A percentile compares a stretch with the other conserved stretches of the same genome.
These are phyloP conservation scores for Penicillium sp. DNA, from an alignment of 2,329 filamentous ascomycete species.

Conservation along the genomic window DNA sequence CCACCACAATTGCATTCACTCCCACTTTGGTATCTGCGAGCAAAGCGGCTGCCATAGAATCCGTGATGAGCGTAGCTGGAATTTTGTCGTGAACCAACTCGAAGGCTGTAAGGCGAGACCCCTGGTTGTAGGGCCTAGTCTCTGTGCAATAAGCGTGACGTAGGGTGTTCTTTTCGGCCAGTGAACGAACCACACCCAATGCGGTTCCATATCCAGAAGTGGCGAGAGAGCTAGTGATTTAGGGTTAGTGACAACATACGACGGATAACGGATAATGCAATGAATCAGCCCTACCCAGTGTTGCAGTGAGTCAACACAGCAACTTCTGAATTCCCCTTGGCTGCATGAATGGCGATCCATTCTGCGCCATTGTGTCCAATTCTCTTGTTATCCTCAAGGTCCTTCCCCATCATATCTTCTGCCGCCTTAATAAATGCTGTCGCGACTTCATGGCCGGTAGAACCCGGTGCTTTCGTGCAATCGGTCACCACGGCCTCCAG, in stretches of 20 bases:
- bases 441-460: constrained; percentile 46
- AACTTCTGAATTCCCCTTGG: constrained; percentile 48
- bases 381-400: constrained; percentile 74
- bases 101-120: constrained; percentile 85
- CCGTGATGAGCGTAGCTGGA: constrained; percentile 81
- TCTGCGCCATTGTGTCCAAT: constrained; percentile 76
- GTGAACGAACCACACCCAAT: constrained; percentile 79
- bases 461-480: constrained; percentile 28
- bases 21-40: constrained; percentile 54
- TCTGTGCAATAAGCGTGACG: constrained; percentile 90
- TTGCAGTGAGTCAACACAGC: constrained; percentile 97
- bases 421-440: constrained; percentile 67
- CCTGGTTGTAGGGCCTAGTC: constrained; percentile 95
- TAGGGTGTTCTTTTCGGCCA: constrained; percentile 58
- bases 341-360: constrained; percentile 62
- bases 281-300: constrained; percentile 58
- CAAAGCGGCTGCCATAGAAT: constrained; percentile 90
- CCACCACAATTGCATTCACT: constrained; percentile 82
- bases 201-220: constrained; percentile 97
- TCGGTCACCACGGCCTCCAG: constrained; percentile 58
- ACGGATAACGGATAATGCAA: not conserved
- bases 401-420: constrained; percentile 76
- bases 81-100: constrained; percentile 92
- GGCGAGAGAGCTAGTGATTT: constrained; percentile 62
- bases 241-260: not conserved